Evolutionary conservation across 1,284 basidiomycete genomes (phyloP), one percentile per base, ranked within the genome.

Genomic region (Rhodotorula sp.): DNA sequence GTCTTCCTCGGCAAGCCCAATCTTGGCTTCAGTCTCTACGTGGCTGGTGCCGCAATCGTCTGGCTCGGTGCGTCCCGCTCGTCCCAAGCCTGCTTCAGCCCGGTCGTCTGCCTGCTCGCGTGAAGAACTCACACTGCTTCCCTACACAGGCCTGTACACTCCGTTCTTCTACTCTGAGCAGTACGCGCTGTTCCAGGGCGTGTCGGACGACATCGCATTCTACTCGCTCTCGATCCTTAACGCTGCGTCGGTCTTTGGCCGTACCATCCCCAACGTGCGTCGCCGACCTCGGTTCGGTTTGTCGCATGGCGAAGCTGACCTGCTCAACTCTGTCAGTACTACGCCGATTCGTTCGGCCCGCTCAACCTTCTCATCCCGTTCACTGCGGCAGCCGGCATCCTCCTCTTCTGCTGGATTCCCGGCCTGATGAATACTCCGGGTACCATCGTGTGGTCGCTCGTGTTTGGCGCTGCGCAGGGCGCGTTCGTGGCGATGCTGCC

Each of bases 381-480:
- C n/a, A 64, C 61, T 3, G 10, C 48, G 17, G 60, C 72, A 21
- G 66, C 68, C 8, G 74, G 72, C 12, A 59, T 75, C 25, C 60
- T 74, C 14, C 56, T 73, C 49, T 75, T 78, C 53, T 67, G 61
- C 63, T 78, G 73, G 75, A 67, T 78, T n/a, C 59, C 70, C 17
- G 62, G 73, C 8, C 66, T 68, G 21, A 75, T 68, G 57, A 62
- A 68, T 7, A 66, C 57, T 14, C 72, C 73, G 17, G 77, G 75
- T 2, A 60, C 62, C 7, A 79, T 82, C 48, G 78, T 76, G 14
- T 81, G 80, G 62, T 71, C 76, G 3, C 67, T 82, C 34, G 42
- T 81, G 4, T 82, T 77, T 65, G 81, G 82, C 7, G 77, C 81
- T 55, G 70, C 71, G 45, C 61, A 66, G 25, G 68, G 73, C 5